Conservation (phyloP, 179 eudicot genomes). For the Silene coronaria region DNA sequence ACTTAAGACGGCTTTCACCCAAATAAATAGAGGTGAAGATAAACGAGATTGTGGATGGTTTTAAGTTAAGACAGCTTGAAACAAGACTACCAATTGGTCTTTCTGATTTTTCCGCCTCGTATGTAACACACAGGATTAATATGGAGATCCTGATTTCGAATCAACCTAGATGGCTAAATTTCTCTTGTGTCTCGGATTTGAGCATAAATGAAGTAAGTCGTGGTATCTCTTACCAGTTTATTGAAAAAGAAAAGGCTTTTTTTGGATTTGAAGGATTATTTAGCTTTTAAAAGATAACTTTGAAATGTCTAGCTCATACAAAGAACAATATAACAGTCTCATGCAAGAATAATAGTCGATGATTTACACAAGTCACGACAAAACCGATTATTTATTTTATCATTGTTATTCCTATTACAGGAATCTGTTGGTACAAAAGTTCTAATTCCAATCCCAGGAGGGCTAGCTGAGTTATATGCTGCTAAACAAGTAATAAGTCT, state of each 20-base stretch:
- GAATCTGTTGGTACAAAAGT: slow-evolving; percentile 59
- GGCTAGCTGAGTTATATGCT: slow-evolving; percentile 68
- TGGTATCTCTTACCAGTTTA: too few relatives aligned
- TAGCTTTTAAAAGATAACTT: too few relatives aligned
- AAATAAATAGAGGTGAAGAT: too few relatives aligned
- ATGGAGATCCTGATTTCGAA: slow-evolving; percentile 60
- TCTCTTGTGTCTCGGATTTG: slow-evolving; percentile 47
- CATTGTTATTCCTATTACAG: slow-evolving; percentile 27
- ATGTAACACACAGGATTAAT: slow-evolving; percentile 48
- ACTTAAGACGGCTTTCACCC: too few relatives aligned
- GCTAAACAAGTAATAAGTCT: slow-evolving; percentile 54
- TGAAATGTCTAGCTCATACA: background rate
- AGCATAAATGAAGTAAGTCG: slow-evolving; percentile 37
- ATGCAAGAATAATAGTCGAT: background rate
- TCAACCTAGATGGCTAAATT: slow-evolving; percentile 78
- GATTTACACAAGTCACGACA: background rate
- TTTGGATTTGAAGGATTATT: too few relatives aligned
- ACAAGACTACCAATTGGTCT: too few relatives aligned
- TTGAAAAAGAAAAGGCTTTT: too few relatives aligned
- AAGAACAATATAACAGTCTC: background rate
- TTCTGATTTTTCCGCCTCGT: background rate
- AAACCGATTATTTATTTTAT: too few relatives aligned
- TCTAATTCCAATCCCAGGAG: slow-evolving; percentile 62
- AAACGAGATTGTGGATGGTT: too few relatives aligned
- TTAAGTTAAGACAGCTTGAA: too few relatives aligned